These are phyloP conservation scores for Cystofilobasidium bisporidii DNA, from an alignment of 768 basidiomycete species.

Conservation along the genomic window DNA sequence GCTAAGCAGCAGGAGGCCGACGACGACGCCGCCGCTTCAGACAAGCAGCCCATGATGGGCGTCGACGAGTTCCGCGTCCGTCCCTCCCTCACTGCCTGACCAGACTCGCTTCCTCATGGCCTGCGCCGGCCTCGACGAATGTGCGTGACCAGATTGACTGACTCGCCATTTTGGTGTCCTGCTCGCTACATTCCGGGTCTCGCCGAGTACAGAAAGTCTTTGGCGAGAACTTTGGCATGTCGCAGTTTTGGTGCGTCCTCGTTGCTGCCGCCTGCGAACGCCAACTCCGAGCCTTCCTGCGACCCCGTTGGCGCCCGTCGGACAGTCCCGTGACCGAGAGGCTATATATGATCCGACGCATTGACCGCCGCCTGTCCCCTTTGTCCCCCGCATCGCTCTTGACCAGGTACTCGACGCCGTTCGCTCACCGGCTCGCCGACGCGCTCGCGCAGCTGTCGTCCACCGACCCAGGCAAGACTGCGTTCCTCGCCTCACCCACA, in stretches of 20 bases:
- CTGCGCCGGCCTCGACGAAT: too few species aligned
- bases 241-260: constrained; percentile 31
- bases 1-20: constrained; percentile 9
- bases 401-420: constrained; percentile 32
- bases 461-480: constrained; percentile 28
- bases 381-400: not conserved
- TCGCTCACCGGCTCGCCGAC: constrained; percentile 29
- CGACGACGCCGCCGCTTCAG: not conserved
- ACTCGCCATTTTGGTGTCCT: too few species aligned
- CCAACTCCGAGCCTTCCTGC: too few species aligned
- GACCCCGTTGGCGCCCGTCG: too few species aligned
- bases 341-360: too few species aligned
- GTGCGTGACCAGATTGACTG: too few species aligned
- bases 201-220: constrained; percentile 10
- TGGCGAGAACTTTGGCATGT: constrained; percentile 22
- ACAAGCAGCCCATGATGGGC: constrained; percentile 7
- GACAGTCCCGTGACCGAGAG: too few species aligned
- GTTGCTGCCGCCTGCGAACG: too few species aligned
- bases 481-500: constrained; percentile 35
- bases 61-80: constrained; percentile 29
- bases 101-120: too few species aligned
- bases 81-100: not conserved
- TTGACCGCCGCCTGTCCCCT: not conserved
- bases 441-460: constrained; percentile 29
- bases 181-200: too few species aligned